These are phyloP conservation scores for Panicum virgatum DNA, from an alignment of 202 grass and related monocot genomes.

Conservation along the genomic window DNA sequence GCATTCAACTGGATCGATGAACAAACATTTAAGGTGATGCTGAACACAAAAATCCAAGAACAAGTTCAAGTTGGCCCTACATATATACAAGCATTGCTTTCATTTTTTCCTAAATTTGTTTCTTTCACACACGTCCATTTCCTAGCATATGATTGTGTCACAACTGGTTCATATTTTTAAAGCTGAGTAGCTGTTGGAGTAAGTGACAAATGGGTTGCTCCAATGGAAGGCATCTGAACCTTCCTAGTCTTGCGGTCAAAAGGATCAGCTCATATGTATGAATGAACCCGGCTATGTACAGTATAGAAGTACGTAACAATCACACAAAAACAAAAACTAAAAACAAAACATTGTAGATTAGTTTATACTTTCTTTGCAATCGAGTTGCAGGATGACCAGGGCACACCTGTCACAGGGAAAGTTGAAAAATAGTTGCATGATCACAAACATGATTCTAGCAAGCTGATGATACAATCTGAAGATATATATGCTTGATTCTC, in stretches of 20 bases:
- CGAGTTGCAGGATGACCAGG: not conserved
- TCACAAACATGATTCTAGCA: too few relatives aligned
- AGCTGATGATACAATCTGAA: not conserved
- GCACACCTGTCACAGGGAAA: not conserved
- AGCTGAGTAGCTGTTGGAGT: not conserved
- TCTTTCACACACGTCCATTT: conserved; percentile 17
- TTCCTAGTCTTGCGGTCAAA: not conserved
- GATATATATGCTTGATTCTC: too few relatives aligned
- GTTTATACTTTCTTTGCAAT: not conserved
- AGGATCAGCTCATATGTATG: not conserved
- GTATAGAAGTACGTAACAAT: not conserved
- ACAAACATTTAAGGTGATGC: not conserved
- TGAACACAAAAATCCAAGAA: too few relatives aligned
- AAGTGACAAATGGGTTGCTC: conserved; percentile 1
- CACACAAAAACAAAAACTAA: not conserved
- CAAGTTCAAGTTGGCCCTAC: too few relatives aligned
- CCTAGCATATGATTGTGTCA: not conserved
- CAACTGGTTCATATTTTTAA: too few relatives aligned
- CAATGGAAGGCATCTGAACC: conserved; percentile 3
- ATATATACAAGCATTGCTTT: not conserved
- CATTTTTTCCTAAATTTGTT: not conserved
- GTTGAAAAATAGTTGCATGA: not conserved
- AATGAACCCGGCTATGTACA: not conserved
- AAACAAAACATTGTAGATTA: not conserved
- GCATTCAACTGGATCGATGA: not conserved